These are phyloP conservation scores for Prinsepia uniflora DNA, from an alignment of 306 rosid species.

Conservation along the genomic window DNA sequence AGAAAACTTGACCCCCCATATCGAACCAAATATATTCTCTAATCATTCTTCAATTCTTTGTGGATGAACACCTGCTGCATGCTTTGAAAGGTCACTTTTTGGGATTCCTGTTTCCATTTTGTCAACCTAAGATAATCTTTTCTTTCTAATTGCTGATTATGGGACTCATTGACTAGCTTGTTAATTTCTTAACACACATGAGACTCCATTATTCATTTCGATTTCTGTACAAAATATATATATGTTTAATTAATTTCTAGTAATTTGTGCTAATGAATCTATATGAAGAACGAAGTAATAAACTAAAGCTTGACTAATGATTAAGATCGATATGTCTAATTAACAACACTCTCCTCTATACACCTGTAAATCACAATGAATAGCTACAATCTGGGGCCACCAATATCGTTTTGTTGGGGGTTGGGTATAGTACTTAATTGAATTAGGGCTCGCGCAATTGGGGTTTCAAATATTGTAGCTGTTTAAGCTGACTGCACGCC, in stretches of 20 bases:
- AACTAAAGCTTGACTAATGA: background rate
- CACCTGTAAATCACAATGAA: background rate
- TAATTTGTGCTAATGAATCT: background rate
- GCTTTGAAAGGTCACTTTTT: slow-evolving; percentile 13
- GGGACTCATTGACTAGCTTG: slow-evolving; percentile 23
- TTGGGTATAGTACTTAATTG: background rate
- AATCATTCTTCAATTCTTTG: slow-evolving; percentile 44
- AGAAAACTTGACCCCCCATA: slow-evolving; percentile 42
- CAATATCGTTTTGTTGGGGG: background rate
- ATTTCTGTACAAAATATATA: slow-evolving; percentile 7
- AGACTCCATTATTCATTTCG: slow-evolving; percentile 10
- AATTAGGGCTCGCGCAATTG: slow-evolving; percentile 3
- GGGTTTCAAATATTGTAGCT: slow-evolving; percentile 19
- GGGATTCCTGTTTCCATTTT: slow-evolving; percentile 29
- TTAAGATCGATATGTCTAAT: background rate
- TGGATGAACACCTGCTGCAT: slow-evolving; percentile 26
- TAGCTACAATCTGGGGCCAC: background rate
- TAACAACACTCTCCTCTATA: background rate
- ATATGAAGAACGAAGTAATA: background rate
- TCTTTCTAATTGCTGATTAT: slow-evolving; percentile 23
- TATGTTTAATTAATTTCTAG: no score
- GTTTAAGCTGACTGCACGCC: background rate
- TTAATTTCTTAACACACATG: slow-evolving; percentile 4
- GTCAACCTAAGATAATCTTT: slow-evolving; percentile 34
- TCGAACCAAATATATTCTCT: slow-evolving; percentile 57